A percentile compares a stretch with the other conserved stretches of the same genome.
Conservation (phyloP, 257 asterid species). For the Nicotiana sylvestris region DNA sequence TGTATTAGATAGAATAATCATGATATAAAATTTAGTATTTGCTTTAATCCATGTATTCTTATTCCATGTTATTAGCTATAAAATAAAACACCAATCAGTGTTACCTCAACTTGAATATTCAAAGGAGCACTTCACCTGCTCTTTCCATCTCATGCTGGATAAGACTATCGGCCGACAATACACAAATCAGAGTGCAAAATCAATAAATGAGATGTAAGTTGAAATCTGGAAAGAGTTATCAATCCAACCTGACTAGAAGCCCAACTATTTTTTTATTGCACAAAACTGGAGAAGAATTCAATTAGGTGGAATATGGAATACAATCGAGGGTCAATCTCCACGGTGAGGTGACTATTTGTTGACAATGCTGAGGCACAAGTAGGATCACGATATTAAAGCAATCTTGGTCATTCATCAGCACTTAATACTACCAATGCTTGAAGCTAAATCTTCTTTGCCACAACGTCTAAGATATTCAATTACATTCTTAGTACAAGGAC, state of each 20-base stretch:
- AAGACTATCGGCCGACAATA: background rate
- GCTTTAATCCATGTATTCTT: background rate
- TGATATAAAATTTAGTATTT: background rate
- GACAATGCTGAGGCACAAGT: background rate
- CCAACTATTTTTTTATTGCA: background rate
- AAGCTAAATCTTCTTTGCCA: constrained; percentile 46
- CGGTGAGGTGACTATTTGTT: background rate
- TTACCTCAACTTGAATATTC: no score
- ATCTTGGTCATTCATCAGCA: background rate
- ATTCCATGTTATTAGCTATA: background rate
- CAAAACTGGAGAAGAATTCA: background rate
- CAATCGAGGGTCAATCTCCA: background rate
- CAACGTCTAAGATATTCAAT: constrained; percentile 22
- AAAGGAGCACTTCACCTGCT: background rate
- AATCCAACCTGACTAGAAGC: background rate
- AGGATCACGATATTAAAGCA: background rate
- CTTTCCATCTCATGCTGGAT: background rate
- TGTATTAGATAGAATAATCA: no score
- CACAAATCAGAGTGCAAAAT: background rate
- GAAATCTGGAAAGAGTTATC: background rate
- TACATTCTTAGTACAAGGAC: constrained; percentile 27
- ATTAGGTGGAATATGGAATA: background rate
- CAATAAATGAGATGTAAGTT: background rate
- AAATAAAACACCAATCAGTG: no score
- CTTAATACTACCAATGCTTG: constrained; percentile 20